phyloP scores from a whole-genome alignment of 441 rosid species.

The Euphorbia schlechtendalii region DNA sequence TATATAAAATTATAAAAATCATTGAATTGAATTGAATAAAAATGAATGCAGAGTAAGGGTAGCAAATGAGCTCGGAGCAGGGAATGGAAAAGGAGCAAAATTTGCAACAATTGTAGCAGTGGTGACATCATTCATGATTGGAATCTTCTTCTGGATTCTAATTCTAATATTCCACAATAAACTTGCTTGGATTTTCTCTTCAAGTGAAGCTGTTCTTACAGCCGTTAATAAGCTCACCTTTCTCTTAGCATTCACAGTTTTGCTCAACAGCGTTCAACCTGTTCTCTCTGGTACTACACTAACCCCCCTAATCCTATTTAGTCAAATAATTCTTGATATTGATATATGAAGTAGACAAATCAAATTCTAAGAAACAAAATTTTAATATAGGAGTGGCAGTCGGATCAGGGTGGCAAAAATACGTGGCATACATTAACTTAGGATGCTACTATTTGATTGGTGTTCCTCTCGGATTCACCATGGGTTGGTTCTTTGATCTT shows the following conservation, averaged over 20 bases:
- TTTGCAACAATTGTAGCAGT: conserved; percentile 76
- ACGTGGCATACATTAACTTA: conserved; percentile 76
- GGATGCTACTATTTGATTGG: conserved; percentile 82
- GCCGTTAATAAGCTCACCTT: conserved; percentile 62
- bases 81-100: conserved; percentile 74
- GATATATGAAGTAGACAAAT: not conserved
- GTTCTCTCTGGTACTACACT: conserved; percentile 57
- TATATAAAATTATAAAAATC: too few relatives aligned
- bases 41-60: conserved; percentile 49
- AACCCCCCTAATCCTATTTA: not conserved
- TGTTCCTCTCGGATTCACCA: conserved; percentile 59
- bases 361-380: not conserved
- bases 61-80: conserved; percentile 87
- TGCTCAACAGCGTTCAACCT: conserved; percentile 85
- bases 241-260: conserved; percentile 65
- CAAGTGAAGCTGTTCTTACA: conserved; percentile 47
- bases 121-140: conserved; percentile 46
- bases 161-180: conserved; percentile 43
- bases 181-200: conserved; percentile 53
- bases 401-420: conserved; percentile 94
- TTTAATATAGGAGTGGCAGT: conserved; percentile 61
- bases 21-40: too few relatives aligned
- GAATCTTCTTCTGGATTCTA: conserved; percentile 55
- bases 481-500: conserved; percentile 75
- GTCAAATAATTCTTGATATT: not conserved